Percentiles rank a stretch among this genome's conserved stretches.
phyloP scores from a whole-genome alignment of 306 rosid species.

The Oxytropis ochrocephala region DNA sequence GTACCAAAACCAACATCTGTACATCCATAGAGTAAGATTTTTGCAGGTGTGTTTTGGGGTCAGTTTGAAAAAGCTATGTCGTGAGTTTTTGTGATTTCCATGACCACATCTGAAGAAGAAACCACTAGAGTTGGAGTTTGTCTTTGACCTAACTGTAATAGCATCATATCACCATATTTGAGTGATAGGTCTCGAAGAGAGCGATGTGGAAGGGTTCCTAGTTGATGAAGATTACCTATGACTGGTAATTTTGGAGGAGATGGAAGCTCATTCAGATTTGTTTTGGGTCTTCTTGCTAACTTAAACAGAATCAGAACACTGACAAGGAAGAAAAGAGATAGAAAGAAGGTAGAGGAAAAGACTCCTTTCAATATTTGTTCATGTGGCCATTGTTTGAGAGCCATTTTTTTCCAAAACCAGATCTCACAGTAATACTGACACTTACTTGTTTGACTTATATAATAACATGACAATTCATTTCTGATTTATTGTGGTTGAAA shows the following conservation, averaged over 20 bases:
- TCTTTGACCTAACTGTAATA: slow-evolving; percentile 24
- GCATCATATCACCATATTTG: slow-evolving; percentile 18
- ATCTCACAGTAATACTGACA: too few species aligned
- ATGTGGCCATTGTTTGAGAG: not conserved
- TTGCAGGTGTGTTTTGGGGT: too few species aligned
- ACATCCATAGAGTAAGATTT: too few species aligned
- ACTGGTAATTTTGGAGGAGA: too few species aligned
- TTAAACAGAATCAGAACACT: too few species aligned
- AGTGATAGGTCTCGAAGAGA: slow-evolving; percentile 9
- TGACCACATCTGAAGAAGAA: slow-evolving; percentile 17
- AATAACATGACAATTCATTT: too few species aligned
- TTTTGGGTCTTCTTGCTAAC: too few species aligned
- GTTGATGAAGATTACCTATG: slow-evolving; percentile 38
- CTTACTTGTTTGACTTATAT: too few species aligned
- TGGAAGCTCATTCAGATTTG: too few species aligned
- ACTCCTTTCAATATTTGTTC: not conserved
- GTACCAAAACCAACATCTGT: too few species aligned
- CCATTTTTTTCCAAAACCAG: slow-evolving; percentile 3
- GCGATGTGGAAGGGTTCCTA: slow-evolving; percentile 29
- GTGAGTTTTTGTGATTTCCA: slow-evolving; percentile 14
- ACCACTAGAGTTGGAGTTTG: slow-evolving; percentile 21
- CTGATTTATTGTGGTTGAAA: too few species aligned
- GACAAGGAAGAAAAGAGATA: not conserved
- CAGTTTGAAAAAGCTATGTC: slow-evolving; percentile 16
- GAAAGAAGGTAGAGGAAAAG: not conserved